Evolutionary conservation across 2,329 filamentous ascomycete genomes (phyloP).

Genomic region (Paraphaeosphaeria minitans): DNA sequence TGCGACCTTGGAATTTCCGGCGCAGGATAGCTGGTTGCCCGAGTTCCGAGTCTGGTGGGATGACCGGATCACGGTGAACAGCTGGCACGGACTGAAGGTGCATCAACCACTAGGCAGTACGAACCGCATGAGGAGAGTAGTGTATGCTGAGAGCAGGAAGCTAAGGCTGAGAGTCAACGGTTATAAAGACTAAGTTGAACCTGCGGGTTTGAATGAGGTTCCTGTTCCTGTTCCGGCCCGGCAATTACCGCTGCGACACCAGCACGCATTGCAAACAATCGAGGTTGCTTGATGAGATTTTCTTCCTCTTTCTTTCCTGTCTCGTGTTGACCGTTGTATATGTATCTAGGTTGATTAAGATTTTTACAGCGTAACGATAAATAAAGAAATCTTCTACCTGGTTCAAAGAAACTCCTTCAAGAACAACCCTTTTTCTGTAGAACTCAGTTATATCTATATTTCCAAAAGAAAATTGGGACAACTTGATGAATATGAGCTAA

Average conservation of each 20-base stretch:
- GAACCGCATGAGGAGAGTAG: slow-evolving; percentile 49
- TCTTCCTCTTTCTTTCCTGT: not conserved
- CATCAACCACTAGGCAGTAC: slow-evolving; percentile 49
- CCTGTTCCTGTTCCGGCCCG: slow-evolving; percentile 32
- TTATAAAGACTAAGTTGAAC: slow-evolving; percentile 48
- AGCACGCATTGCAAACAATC: slow-evolving; percentile 24
- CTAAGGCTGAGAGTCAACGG: slow-evolving; percentile 48
- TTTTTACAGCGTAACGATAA: no score
- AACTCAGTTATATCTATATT: no score
- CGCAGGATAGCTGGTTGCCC: slow-evolving; percentile 49
- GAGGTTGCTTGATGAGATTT: slow-evolving; percentile 14
- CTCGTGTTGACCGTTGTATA: not conserved
- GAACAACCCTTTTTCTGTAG: no score
- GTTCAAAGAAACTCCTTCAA: no score
- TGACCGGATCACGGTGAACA: slow-evolving; percentile 47
- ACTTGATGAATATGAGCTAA: no score
- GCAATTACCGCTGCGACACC: slow-evolving; percentile 23
- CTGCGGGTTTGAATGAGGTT: slow-evolving; percentile 43
- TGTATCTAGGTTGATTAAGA: not conserved
- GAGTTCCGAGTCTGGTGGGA: slow-evolving; percentile 50
- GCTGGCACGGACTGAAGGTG: slow-evolving; percentile 48
- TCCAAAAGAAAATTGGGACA: no score
- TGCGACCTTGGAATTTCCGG: slow-evolving; percentile 49
- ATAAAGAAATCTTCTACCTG: no score
- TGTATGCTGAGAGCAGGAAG: slow-evolving; percentile 50